Evolutionary conservation across 495 filamentous ascomycete genomes (phyloP).

Genomic region (Xylaria intraflava): DNA sequence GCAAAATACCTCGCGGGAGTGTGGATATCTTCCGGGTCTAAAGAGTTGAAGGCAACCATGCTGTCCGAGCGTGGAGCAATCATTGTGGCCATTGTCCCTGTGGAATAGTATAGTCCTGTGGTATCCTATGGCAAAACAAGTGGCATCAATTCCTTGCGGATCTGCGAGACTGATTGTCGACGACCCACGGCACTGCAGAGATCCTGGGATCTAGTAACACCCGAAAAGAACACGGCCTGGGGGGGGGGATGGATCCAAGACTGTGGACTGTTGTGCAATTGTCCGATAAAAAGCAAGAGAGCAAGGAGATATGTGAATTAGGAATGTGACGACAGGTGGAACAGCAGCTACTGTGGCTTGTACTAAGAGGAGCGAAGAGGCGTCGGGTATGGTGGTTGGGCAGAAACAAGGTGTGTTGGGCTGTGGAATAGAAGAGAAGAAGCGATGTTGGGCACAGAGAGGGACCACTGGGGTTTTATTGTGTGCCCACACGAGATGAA

Average conservation of each 20-base stretch:
- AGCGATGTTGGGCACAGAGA: conserved; percentile 43
- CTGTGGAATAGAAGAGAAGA: conserved; percentile 37
- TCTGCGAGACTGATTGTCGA: conserved; percentile 26
- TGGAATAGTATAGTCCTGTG: conserved; percentile 21
- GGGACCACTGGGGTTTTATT: conserved; percentile 45
- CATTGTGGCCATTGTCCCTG: conserved; percentile 37
- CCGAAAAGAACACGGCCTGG: conserved; percentile 18
- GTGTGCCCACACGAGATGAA: conserved; percentile 19
- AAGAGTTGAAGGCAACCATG: conserved; percentile 44
- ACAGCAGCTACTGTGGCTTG: background rate
- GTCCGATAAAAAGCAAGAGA: conserved; percentile 9
- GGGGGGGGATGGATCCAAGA: background rate
- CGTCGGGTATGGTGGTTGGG: conserved; percentile 26
- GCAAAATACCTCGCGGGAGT: conserved; percentile 48
- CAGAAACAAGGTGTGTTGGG: conserved; percentile 43
- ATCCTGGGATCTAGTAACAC: conserved; percentile 26
- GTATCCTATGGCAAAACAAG: conserved; percentile 26
- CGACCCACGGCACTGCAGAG: background rate
- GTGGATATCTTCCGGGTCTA: conserved; percentile 47
- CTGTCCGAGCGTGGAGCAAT: conserved; percentile 37
- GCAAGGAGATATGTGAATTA: conserved; percentile 19
- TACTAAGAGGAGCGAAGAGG: conserved; percentile 1
- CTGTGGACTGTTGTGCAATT: background rate
- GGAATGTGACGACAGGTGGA: conserved; percentile 2
- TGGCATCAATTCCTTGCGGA: conserved; percentile 20